Conservation (phyloP, 2,329 filamentous ascomycete species). For the Xylaria multiplex region DNA sequence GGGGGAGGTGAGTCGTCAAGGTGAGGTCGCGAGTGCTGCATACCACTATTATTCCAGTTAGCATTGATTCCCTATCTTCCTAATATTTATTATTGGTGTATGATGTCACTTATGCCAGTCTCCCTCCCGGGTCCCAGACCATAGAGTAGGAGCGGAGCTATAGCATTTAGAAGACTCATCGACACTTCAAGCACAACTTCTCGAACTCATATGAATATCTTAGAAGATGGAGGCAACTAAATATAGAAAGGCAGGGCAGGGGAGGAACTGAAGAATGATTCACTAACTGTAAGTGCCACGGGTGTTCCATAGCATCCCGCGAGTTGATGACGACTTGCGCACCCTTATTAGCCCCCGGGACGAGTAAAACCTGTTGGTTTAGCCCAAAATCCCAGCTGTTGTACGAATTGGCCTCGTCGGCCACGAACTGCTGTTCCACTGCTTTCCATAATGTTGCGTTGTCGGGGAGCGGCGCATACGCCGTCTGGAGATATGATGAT, state of each 20-base stretch:
- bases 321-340: constrained; percentile 54
- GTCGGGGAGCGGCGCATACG: constrained; percentile 46
- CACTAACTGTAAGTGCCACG: constrained; percentile 53
- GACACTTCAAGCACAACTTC: background rate
- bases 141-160: background rate
- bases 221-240: background rate
- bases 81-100: background rate
- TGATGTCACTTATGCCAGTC: no score
- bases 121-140: background rate
- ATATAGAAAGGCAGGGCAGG: background rate
- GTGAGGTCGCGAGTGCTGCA: constrained; percentile 1
- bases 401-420: constrained; percentile 47
- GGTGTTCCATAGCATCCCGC: constrained; percentile 53
- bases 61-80: background rate
- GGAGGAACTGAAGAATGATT: background rate
- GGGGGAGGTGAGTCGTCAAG: background rate
- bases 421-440: constrained; percentile 45
- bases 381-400: constrained; percentile 51
- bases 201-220: background rate
- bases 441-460: constrained; percentile 52
- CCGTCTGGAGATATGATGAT: constrained; percentile 42
- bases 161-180: background rate
- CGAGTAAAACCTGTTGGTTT: constrained; percentile 52
- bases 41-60: constrained; percentile 39
- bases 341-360: constrained; percentile 47